Evolutionary conservation across 2,329 filamentous ascomycete species (phyloP), one percentile per base, ranked within the genome.

Genomic region (Fusarium clavum): DNA sequence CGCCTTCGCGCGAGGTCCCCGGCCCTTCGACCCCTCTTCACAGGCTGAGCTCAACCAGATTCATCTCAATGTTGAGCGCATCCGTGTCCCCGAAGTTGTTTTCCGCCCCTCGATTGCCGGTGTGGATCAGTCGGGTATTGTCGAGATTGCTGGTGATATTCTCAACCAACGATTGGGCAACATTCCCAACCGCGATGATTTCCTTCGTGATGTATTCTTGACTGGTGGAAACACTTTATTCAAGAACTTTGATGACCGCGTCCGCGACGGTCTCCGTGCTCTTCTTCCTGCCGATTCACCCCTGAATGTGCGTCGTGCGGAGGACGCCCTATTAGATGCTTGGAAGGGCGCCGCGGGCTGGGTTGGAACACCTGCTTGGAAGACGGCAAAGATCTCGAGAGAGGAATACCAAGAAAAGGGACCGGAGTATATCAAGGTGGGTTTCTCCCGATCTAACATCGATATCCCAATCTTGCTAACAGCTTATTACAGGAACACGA

Each of bases 41-140:
- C 92, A 96, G 73, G 89, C 90, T 20, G 84, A 99, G 81, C 89
- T 90, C 20, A 90, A 94, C 79, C 95, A 98, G 81, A 84, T 99
- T 54, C 96, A 99, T 79, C 89, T 99, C 69, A 99, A 99, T 79
- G 94, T 99, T 57, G 94, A 98, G 84, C 91, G 95, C 59, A 97
- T 98, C 79, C 92, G 94, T 53, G 94, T 97, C 4, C 94, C 94
- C 5, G 95, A 98, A 82, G 91, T 98, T 11, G 87, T 97, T 20
- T 98, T 98, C 83, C 93, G 97, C 77, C 95, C 94, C 1, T 91
- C 91, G 18, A 97, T 98, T 76, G 94, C 94, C 0, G 94, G 94
- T 9, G 83, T 98, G 48, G 94, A 98, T 79, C 96, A 99, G 82
- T 94, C 95, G 2, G 96, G 96, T 29, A 88, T 99, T 53, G 87